These are phyloP conservation scores for Nannizziopsis arthrosporioides DNA, from an alignment of 2,329 filamentous ascomycete species.

Conservation along the genomic window DNA sequence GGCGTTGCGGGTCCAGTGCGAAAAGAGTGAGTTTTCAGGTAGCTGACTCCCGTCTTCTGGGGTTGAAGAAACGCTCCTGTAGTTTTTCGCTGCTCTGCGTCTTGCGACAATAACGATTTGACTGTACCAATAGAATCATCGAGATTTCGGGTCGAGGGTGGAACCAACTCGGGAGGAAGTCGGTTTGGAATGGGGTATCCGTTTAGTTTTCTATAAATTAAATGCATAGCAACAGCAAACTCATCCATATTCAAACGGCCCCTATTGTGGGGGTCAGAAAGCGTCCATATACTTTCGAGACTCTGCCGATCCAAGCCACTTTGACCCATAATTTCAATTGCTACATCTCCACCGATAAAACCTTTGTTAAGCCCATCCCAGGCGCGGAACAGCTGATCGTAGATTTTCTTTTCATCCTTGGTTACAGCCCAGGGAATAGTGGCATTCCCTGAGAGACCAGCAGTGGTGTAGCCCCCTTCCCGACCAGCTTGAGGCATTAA, in stretches of 20 bases:
- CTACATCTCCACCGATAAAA: constrained; percentile 80
- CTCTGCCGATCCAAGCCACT: constrained; percentile 86
- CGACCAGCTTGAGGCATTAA: constrained; percentile 97
- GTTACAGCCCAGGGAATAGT: constrained; percentile 98
- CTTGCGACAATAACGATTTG: constrained; percentile 76
- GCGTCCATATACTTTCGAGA: constrained; percentile 84
- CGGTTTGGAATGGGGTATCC: constrained; percentile 83
- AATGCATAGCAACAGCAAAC: constrained; percentile 96
- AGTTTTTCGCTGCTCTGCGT: constrained; percentile 79
- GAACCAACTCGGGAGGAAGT: constrained; percentile 81
- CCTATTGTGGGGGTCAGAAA: constrained; percentile 87
- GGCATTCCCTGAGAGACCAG: constrained; percentile 81
- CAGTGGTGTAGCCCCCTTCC: constrained; percentile 73
- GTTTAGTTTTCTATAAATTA: constrained; percentile 95
- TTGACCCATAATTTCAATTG: constrained; percentile 94
- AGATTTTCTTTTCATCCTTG: constrained; percentile 95
- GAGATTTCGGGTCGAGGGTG: constrained; percentile 86
- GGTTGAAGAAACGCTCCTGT: constrained; percentile 83
- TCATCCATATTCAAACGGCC: constrained; percentile 91
- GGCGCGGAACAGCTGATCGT: constrained; percentile 85
- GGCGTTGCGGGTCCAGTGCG: constrained; percentile 49
- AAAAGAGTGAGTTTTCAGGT: constrained; percentile 92
- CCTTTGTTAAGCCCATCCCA: constrained; percentile 95
- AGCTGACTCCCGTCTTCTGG: constrained; percentile 95
- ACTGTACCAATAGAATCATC: constrained; percentile 86